Conservation (phyloP, 495 filamentous ascomycete species). For the Lasiosphaeria ovina region DNA sequence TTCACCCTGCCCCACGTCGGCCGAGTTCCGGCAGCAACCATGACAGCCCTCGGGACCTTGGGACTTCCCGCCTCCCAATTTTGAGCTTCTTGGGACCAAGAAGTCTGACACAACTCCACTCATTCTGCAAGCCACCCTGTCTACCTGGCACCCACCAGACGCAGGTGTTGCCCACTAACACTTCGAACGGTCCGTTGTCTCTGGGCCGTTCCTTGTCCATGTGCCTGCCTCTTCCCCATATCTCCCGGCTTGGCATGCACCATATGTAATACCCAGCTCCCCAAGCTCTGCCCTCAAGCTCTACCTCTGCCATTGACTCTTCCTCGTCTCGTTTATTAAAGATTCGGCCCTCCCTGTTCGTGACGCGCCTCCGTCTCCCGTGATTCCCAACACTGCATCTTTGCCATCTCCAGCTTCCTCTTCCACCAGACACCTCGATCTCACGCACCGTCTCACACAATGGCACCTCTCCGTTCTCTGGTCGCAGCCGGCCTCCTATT, state of each 20-base stretch:
- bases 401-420: background rate
- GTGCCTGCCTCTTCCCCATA: constrained; percentile 6
- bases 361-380: background rate
- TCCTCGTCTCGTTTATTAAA: constrained; percentile 3
- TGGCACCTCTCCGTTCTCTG: constrained; percentile 29
- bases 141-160: background rate
- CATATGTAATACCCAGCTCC: background rate
- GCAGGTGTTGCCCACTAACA: background rate
- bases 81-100: background rate
- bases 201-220: background rate
- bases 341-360: background rate
- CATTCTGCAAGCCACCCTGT: background rate
- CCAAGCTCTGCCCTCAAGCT: background rate
- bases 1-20: background rate
- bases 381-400: background rate
- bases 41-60: background rate
- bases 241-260: constrained; percentile 17
- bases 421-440: no score
- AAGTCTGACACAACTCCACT: background rate
- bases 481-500: constrained; percentile 31
- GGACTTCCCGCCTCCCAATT: no score
- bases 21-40: background rate
- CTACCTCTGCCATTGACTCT: background rate
- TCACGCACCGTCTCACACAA: constrained; percentile 13
- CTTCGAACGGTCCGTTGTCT: background rate